Evolutionary conservation across 2,329 filamentous ascomycete genomes (phyloP), one percentile per base, ranked within the genome.

Genomic region (Diplodia scrobiculata): DNA sequence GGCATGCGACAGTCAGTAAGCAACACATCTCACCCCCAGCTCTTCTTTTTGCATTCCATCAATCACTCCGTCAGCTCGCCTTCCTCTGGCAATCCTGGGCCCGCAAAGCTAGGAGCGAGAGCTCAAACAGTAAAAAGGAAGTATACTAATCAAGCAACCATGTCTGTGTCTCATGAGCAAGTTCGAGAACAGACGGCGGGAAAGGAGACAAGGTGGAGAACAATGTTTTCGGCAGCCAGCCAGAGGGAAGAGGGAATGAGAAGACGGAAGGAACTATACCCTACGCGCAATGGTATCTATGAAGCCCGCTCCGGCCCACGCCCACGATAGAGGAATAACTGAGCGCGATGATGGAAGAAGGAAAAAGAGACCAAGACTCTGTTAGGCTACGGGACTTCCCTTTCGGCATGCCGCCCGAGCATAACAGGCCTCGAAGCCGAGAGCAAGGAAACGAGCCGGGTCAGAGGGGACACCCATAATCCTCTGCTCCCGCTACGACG

Each of bases 251-350:
- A 50, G 41, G 41, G 41, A 19, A 45, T 25, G 58, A 62, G 25
- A 41, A 36, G 41, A 29, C 19, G 11, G 52, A 53, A 63, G 41
- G 17, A 45, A 10, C 32, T 63, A 63, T 63, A 52, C 60, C 60
- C 60, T 63, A 63, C 60, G 60, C 60, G 60, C 50, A 63, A 63
- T 63, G 60, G 60, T 63, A 63, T 63, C 60, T 63, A 63, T 63
- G 60, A 63, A 63, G 34, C 60, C 60, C 32, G 34, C 32, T 53
- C 60, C 58, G 58, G 58, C 58, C 27, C 58, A 62, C 41, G 58
- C 58, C 58, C 58, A 47, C 58, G 34, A 34, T 29, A 50, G 25
- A 59, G 45, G 45, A 45, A 45, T 10, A 27, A 21, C 17, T 32
- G 60, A 53, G 50, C 38, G 60, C 50, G 50, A 45, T 13, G 25